Percentiles rank a stretch among this genome's conserved stretches.
These are phyloP conservation scores for Cyphellophora attinorum DNA, from an alignment of 2,329 filamentous ascomycete species.

Conservation along the genomic window DNA sequence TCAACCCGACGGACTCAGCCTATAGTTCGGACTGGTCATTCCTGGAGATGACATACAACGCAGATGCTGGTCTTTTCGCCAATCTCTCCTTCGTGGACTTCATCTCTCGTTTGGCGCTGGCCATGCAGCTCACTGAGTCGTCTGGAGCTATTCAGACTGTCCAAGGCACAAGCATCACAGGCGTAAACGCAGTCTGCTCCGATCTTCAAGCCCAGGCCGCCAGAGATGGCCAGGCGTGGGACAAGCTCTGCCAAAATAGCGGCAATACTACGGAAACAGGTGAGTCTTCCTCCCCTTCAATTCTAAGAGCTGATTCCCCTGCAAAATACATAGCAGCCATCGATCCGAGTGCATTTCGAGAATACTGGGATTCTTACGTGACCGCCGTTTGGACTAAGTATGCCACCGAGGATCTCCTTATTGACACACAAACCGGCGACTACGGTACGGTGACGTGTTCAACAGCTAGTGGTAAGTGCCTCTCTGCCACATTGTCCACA, in stretches of 20 bases:
- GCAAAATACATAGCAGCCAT: conserved; percentile 38
- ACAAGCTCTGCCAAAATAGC: conserved; percentile 39
- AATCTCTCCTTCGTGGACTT: conserved; percentile 46
- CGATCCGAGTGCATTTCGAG: conserved; percentile 35
- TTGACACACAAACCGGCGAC: conserved; percentile 47
- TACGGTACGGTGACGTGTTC: conserved; percentile 42
- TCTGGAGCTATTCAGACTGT: conserved; percentile 37
- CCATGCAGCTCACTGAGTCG: conserved; percentile 42
- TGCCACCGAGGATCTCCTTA: conserved; percentile 30
- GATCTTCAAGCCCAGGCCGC: conserved; percentile 37
- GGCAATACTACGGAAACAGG: too few relatives aligned
- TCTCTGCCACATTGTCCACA: conserved; percentile 24
- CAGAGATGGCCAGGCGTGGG: conserved; percentile 43
- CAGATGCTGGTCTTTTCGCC: conserved; percentile 30
- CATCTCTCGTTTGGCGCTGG: conserved; percentile 41
- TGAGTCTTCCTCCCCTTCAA: too few relatives aligned
- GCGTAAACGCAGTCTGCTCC: conserved; percentile 37
- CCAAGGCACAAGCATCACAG: conserved; percentile 39
- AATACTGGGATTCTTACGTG: conserved; percentile 44
- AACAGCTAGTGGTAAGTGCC: conserved; percentile 26
- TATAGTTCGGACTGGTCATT: conserved; percentile 40
- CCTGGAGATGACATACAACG: conserved; percentile 39
- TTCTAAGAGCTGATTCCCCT: conserved; percentile 23
- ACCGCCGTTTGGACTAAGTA: conserved; percentile 46
- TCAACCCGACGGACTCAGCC: conserved; percentile 35